phyloP scores from a whole-genome alignment of 768 basidiomycete species.

The Russula griseocarnosa region DNA sequence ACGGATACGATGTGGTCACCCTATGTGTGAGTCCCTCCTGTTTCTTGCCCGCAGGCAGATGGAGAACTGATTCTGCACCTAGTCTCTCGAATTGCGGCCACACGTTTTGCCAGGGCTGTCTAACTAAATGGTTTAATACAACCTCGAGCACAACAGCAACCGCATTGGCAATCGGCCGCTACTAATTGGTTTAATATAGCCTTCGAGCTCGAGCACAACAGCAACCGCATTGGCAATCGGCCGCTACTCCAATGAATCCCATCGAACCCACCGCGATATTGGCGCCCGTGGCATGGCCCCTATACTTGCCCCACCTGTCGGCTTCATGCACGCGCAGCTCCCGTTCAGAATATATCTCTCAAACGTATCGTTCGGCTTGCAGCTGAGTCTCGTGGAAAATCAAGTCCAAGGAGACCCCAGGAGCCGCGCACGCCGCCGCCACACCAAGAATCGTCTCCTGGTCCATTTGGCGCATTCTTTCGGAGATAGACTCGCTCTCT shows the following conservation, averaged over 20 bases:
- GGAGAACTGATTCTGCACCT: slow-evolving; percentile 12
- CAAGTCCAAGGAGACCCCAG: slow-evolving; percentile 35
- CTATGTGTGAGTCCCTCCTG: slow-evolving; percentile 47
- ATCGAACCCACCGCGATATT: slow-evolving; percentile 44
- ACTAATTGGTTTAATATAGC: no score
- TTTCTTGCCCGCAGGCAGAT: not conserved
- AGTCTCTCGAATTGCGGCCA: slow-evolving; percentile 66
- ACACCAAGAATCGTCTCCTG: not conserved
- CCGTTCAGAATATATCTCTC: slow-evolving; percentile 57
- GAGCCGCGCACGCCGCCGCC: slow-evolving; percentile 5
- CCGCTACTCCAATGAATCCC: no score
- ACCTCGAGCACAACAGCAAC: slow-evolving; percentile 47
- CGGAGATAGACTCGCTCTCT: not conserved
- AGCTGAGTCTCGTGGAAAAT: slow-evolving; percentile 48
- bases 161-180: no score
- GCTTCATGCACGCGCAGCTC: slow-evolving; percentile 44
- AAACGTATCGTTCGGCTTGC: slow-evolving; percentile 54
- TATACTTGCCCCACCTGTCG: slow-evolving; percentile 72
- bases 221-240: no score
- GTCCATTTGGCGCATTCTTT: slow-evolving; percentile 19
- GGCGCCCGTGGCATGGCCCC: slow-evolving; percentile 31
- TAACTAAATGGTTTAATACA: slow-evolving; percentile 52
- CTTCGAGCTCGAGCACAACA: no score
- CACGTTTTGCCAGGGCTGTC: slow-evolving; percentile 59
- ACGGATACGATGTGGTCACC: slow-evolving; percentile 61